A percentile compares a stretch with the other conserved stretches of the same genome.
These are phyloP conservation scores for Syncephalastrum sp. DNA, from an alignment of 371 early-diverging fungal species.

Conservation along the genomic window DNA sequence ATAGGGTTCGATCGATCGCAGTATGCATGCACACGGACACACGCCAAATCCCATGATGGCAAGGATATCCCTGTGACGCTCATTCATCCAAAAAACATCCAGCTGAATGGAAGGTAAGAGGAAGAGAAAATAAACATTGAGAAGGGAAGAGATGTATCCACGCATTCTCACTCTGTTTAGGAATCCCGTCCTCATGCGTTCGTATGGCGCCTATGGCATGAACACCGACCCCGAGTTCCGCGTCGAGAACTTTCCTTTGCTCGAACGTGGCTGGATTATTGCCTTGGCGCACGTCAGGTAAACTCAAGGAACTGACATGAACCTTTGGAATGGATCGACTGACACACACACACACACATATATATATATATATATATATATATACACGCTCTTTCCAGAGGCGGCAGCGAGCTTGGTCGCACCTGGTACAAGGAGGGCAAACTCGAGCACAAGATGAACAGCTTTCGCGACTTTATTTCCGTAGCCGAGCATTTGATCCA, in stretches of 20 bases:
- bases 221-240: slow-evolving; percentile 79
- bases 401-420: slow-evolving; percentile 80
- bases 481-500: slow-evolving; percentile 65
- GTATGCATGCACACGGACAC: slow-evolving; percentile 53
- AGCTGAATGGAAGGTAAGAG: slow-evolving; percentile 46
- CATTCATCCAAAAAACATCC: slow-evolving; percentile 55
- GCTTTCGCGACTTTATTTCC: slow-evolving; percentile 69
- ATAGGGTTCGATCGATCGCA: slow-evolving; percentile 52
- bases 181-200: slow-evolving; percentile 73
- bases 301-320: neutral
- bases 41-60: slow-evolving; percentile 49
- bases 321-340: neutral
- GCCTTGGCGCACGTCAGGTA: slow-evolving; percentile 84
- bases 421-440: slow-evolving; percentile 78
- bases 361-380: no score
- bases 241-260: slow-evolving; percentile 73
- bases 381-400: slow-evolving; percentile 37
- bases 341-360: neutral
- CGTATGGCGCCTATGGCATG: slow-evolving; percentile 88
- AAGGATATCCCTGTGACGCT: slow-evolving; percentile 67
- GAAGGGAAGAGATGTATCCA: no score
- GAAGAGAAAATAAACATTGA: no score
- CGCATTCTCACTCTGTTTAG: slow-evolving; percentile 23
- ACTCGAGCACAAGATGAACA: slow-evolving; percentile 64
- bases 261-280: slow-evolving; percentile 82